A percentile compares a stretch with the other conserved stretches of the same genome.
Evolutionary conservation across 2,329 filamentous ascomycete species (phyloP).

Genomic region (Fusarium sacchari): DNA sequence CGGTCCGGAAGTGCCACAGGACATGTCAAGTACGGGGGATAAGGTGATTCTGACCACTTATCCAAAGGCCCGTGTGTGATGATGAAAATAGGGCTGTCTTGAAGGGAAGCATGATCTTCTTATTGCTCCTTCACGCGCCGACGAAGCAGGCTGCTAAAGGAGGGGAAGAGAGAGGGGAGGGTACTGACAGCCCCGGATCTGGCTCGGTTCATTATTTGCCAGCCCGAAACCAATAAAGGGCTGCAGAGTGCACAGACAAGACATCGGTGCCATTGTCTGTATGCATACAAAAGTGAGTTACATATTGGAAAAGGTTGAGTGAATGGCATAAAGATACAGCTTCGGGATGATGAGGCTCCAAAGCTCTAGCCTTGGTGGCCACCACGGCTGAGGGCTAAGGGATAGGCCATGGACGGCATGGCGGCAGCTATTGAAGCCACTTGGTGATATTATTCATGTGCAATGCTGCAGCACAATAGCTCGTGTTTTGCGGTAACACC

Average conservation of each 20-base stretch:
- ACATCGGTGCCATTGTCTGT: not conserved
- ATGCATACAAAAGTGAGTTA: not conserved
- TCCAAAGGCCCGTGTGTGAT: not conserved
- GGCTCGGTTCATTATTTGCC: slow-evolving; percentile 30
- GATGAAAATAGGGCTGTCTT: not conserved
- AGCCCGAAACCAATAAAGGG: slow-evolving; percentile 21
- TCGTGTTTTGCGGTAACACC: slow-evolving; percentile 30
- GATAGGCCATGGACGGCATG: not conserved
- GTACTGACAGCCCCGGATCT: slow-evolving; percentile 29
- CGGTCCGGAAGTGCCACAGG: slow-evolving; percentile 16
- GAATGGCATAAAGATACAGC: not conserved
- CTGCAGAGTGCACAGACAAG: not conserved
- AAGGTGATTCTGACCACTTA: slow-evolving; percentile 12
- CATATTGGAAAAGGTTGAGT: not conserved
- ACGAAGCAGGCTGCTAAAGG: not conserved
- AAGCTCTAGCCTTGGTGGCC: not conserved
- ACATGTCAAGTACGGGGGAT: not conserved
- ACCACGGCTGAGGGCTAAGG: not conserved
- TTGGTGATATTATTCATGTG: not conserved
- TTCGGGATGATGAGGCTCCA: slow-evolving; percentile 13
- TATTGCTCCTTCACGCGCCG: not conserved
- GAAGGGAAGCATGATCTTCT: not conserved
- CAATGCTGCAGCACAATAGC: not conserved
- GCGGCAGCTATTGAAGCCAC: slow-evolving; percentile 11
- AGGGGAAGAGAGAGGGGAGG: slow-evolving; percentile 25